Base-by-base conservation (phyloP, 2,329 filamentous ascomycete species). In the Purpureocillium takamizusanense region DNA sequence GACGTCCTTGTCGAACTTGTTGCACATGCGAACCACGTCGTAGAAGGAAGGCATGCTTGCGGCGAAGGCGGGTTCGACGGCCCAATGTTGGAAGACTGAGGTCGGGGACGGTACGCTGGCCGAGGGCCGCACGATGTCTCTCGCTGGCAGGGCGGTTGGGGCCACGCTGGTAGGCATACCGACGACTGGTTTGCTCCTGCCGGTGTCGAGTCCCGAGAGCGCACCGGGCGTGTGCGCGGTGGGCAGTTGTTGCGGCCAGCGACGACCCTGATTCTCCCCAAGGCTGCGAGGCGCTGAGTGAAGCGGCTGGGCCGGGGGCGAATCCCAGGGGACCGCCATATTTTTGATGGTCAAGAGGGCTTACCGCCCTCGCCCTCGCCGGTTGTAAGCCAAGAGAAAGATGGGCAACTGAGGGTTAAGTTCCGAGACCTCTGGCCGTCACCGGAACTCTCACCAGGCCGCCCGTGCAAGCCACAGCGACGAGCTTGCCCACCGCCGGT, bases 1-100 rank as follows among this genome's bases (percentile, higher is more conserved):
- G n/a, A 42, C 27, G 12, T 48, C 23, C 16, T 42, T 42, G n/a
- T 52, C 42, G 18, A 52, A 48, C 33, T 55, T 54, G 43, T 55
- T 55, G 47, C 49, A 51, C 18, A 39, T 43, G 11, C 41, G 28
- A 16, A 55, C 41, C 14, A 54, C 51, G 18, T 49, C 35, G 27
- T 39, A 36, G 12, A 53, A 51, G 6, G 42, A 46, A 3, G 40
- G 31, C 41, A 35, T 41, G 6, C 23, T 28, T 18, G 18, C 21
- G 21, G 33, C 15, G 30, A 10, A 25, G 23, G 18, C 31, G 3
- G 40, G 33, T 14, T 18, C 13, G 15, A 42, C 8, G 7, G 33
- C 28, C 40, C 44, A 47, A 2, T 38, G 11, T 25, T 39, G 40
- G 27, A 48, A 39, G 6, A 25, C n/a, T 23, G 29, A 15, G 2